Percentiles rank a stretch among this genome's conserved stretches.
These are phyloP conservation scores for Saksenaea vasiformis DNA, from an alignment of 371 early-diverging fungal genomes.

Conservation along the genomic window DNA sequence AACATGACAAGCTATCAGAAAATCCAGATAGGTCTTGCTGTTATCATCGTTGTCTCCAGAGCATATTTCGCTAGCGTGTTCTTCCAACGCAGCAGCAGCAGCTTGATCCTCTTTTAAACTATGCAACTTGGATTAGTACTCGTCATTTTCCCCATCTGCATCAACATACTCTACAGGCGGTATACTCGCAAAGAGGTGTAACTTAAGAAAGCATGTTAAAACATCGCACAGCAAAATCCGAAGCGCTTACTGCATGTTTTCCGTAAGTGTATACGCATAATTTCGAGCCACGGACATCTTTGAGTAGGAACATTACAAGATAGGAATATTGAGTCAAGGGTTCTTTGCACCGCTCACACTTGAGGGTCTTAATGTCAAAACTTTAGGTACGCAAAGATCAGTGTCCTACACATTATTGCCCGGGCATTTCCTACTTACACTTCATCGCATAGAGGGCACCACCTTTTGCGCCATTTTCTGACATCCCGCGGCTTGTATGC, in stretches of 20 bases:
- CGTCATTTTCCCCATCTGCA: neutral
- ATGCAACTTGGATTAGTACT: neutral
- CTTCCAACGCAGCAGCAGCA: neutral
- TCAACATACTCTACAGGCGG: neutral
- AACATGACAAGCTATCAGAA: neutral
- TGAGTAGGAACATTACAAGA: conserved; percentile 7
- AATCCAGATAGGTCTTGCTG: neutral
- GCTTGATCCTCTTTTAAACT: neutral
- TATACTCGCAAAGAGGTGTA: neutral
- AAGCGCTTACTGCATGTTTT: conserved; percentile 15
- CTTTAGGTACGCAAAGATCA: neutral
- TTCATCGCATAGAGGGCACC: conserved; percentile 12
- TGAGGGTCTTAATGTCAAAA: neutral
- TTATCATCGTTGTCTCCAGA: neutral
- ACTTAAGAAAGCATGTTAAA: neutral
- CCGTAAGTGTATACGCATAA: conserved; percentile 13
- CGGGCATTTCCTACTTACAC: conserved; percentile 8
- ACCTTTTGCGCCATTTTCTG: conserved; percentile 14
- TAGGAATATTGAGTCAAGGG: conserved; percentile 9
- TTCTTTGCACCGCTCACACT: conserved; percentile 7
- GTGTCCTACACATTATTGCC: neutral
- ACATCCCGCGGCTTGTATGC: conserved; percentile 14
- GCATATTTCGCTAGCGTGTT: neutral
- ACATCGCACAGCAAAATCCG: neutral
- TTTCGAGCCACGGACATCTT: conserved; percentile 10